These are phyloP conservation scores for Cicer arietinum DNA, from an alignment of 306 rosid species.

Conservation along the genomic window DNA sequence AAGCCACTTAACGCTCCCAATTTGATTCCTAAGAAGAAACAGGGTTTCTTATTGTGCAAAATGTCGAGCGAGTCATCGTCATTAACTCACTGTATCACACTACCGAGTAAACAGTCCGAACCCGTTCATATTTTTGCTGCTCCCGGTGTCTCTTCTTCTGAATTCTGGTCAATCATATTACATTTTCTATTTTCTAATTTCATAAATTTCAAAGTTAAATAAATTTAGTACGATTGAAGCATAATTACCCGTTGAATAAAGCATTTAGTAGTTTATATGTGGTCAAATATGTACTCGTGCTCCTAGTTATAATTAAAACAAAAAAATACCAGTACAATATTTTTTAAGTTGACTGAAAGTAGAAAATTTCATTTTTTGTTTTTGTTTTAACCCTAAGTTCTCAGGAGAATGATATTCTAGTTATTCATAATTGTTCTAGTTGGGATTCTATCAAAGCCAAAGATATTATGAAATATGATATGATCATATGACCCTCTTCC, in stretches of 20 bases:
- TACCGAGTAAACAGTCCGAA: slow-evolving; percentile 58
- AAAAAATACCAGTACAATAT: not conserved
- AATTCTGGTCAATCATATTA: slow-evolving; percentile 63
- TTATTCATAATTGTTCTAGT: too few species aligned
- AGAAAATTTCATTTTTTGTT: not conserved
- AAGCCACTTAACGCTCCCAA: slow-evolving; percentile 18
- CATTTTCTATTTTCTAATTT: not conserved
- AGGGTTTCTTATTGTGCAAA: slow-evolving; percentile 47
- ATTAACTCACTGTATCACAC: slow-evolving; percentile 60
- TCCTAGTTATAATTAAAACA: too few species aligned
- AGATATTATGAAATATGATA: not conserved
- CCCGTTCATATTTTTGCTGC: slow-evolving; percentile 80
- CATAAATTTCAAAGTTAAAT: not conserved
- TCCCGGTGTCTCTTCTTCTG: slow-evolving; percentile 66
- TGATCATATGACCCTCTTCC: not conserved
- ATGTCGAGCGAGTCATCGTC: slow-evolving; percentile 67
- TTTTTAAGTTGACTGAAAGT: not conserved
- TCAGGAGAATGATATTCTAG: too few species aligned
- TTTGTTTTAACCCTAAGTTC: too few species aligned
- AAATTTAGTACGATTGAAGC: not conserved
- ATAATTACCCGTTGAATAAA: not conserved
- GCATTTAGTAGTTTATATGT: not conserved
- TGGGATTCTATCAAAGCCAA: too few species aligned
- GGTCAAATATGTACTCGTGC: not conserved
- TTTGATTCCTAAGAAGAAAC: slow-evolving; percentile 28